A percentile compares a stretch with the other conserved stretches of the same genome.
phyloP scores from a whole-genome alignment of 2,329 filamentous ascomycete species.

The Pleurostoma richardsiae region DNA sequence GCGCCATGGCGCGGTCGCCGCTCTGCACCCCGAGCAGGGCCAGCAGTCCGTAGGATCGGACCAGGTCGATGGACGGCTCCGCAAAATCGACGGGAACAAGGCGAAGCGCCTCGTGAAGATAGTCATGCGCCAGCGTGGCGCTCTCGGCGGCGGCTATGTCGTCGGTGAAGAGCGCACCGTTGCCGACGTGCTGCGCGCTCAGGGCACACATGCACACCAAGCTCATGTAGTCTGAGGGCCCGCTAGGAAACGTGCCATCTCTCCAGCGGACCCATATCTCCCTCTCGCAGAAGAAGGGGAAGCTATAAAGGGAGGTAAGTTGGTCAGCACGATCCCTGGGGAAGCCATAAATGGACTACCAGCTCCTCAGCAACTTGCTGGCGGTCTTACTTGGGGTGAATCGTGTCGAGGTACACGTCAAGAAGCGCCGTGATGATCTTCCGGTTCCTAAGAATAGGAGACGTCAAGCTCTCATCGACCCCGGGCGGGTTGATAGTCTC shows the following conservation, averaged over 20 bases:
- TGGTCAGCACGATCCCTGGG: neutral
- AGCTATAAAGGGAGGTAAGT: neutral
- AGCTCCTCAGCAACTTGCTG: neutral
- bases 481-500: neutral
- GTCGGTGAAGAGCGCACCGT: constrained; percentile 1
- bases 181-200: constrained; percentile 1
- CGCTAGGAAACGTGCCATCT: neutral
- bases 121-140: neutral
- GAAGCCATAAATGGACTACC: neutral
- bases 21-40: constrained; percentile 3
- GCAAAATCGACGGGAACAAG: neutral
- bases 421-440: neutral
- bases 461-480: neutral
- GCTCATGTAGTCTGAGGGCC: constrained; percentile 1
- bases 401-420: constrained; percentile 5
- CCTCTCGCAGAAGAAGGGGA: constrained; percentile 5
- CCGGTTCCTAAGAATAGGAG: neutral
- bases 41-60: constrained; percentile 6
- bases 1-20: constrained; percentile 5
- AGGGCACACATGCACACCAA: constrained; percentile 5
- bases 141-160: neutral
- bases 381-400: constrained; percentile 3
- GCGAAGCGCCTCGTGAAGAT: constrained; percentile 1
- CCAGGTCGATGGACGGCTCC: constrained; percentile 1
- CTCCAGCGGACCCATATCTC: constrained; percentile 3